phyloP scores from a whole-genome alignment of 768 basidiomycete genomes.

The Hypholoma fasciculare region DNA sequence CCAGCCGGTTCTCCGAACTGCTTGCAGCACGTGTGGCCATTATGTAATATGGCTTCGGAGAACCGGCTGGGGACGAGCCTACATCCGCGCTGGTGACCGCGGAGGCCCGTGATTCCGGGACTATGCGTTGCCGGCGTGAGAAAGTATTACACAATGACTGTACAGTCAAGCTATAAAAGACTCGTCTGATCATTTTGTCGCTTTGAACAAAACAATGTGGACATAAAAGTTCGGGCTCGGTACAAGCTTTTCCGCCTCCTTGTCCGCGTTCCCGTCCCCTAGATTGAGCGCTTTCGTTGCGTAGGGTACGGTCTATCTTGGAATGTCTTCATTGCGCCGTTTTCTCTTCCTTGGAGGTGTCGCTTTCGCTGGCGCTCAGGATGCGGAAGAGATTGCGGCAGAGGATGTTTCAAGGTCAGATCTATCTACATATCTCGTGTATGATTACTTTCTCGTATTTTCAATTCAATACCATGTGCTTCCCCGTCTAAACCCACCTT shows the following conservation, averaged over 20 bases:
- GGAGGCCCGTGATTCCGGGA: constrained; percentile 24
- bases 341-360: constrained; percentile 56
- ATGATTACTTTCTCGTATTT: not conserved
- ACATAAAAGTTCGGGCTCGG: constrained; percentile 94
- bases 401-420: constrained; percentile 25
- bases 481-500: too few relatives aligned
- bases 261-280: constrained; percentile 95
- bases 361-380: constrained; percentile 77
- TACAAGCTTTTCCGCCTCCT: constrained; percentile 78
- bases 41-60: too few relatives aligned
- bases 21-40: too few relatives aligned
- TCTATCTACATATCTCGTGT: constrained; percentile 32
- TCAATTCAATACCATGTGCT: too few relatives aligned
- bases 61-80: too few relatives aligned
- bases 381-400: constrained; percentile 37
- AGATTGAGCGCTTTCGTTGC: constrained; percentile 43
- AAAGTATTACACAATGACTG: constrained; percentile 42
- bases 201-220: constrained; percentile 74
- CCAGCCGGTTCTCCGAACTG: too few relatives aligned
- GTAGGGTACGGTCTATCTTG: constrained; percentile 31
- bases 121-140: constrained; percentile 29
- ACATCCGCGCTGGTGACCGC: not conserved
- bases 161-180: constrained; percentile 26
- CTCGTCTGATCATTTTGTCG: constrained; percentile 13
- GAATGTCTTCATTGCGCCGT: constrained; percentile 42